These are phyloP conservation scores for Pochonia chlamydosporia DNA, from an alignment of 2,329 filamentous ascomycete genomes.

Conservation along the genomic window DNA sequence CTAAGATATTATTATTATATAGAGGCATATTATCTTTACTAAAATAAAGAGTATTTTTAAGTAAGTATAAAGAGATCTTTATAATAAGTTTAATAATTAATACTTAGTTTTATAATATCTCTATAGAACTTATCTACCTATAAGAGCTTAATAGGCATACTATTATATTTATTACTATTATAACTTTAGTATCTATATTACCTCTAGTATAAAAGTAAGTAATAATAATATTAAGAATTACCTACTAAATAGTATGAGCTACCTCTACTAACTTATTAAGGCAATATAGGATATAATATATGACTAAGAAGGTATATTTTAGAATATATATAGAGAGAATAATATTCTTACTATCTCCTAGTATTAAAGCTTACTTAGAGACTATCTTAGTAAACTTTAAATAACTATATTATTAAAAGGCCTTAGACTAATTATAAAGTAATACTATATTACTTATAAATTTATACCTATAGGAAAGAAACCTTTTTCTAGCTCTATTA, in stretches of 20 bases:
- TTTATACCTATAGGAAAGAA: not conserved
- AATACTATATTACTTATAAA: not conserved
- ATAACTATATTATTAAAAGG: not conserved
- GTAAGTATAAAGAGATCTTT: not conserved
- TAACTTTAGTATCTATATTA: constrained; percentile 7
- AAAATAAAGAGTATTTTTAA: not conserved
- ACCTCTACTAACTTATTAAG: constrained; percentile 5
- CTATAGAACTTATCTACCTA: constrained; percentile 3
- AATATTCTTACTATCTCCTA: constrained; percentile 1
- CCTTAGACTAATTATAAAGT: not conserved
- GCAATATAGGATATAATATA: constrained; percentile 4
- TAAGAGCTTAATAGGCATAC: constrained; percentile 8
- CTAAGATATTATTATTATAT: too few relatives aligned
- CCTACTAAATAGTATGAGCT: constrained; percentile 5
- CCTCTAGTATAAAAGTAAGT: constrained; percentile 6
- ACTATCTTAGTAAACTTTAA: not conserved
- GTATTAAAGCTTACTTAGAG: not conserved
- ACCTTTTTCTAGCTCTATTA: not conserved
- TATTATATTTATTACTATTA: constrained; percentile 8
- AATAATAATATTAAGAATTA: constrained; percentile 6
- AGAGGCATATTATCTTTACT: not conserved
- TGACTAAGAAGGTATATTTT: constrained; percentile 2
- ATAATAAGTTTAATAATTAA: too few relatives aligned
- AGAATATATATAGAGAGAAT: not conserved
- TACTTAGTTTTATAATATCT: constrained; percentile 4